Percentiles rank a stretch among this genome's conserved stretches.
These are phyloP conservation scores for Yamadazyma conglobata DNA, from an alignment of 1,139 yeast species.

Conservation along the genomic window DNA sequence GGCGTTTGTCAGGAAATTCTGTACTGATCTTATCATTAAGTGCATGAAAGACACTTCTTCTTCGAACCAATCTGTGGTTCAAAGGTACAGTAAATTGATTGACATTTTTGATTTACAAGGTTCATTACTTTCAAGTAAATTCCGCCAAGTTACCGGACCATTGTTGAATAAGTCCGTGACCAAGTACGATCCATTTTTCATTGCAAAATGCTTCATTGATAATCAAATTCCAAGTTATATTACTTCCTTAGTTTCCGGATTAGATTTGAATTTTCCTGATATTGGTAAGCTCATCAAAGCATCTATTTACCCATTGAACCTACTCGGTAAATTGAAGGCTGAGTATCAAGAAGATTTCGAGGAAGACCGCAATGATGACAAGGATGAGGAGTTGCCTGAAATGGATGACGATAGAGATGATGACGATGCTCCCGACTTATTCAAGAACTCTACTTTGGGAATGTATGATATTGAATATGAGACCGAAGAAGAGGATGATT, in stretches of 20 bases:
- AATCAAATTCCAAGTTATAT: slow-evolving; percentile 58
- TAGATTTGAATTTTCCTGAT: slow-evolving; percentile 72
- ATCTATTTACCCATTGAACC: slow-evolving; percentile 58
- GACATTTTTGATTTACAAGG: slow-evolving; percentile 56
- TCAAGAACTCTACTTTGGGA: slow-evolving; percentile 84
- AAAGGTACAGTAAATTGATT: slow-evolving; percentile 51
- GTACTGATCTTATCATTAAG: slow-evolving; percentile 67
- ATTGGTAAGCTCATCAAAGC: slow-evolving; percentile 55
- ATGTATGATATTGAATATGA: slow-evolving; percentile 88
- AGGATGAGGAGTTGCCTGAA: slow-evolving; percentile 24
- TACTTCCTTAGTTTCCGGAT: slow-evolving; percentile 53
- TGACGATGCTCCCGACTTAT: slow-evolving; percentile 80
- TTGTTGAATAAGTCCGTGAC: slow-evolving; percentile 47
- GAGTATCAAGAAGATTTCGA: slow-evolving; percentile 56
- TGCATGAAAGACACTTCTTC: slow-evolving; percentile 50
- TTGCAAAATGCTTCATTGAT: slow-evolving; percentile 65
- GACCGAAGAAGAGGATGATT: slow-evolving; percentile 46
- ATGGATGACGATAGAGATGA: slow-evolving; percentile 68
- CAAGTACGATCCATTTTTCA: slow-evolving; percentile 54
- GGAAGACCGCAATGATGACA: slow-evolving; percentile 40
- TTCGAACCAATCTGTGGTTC: slow-evolving; percentile 20
- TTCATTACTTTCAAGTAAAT: slow-evolving; percentile 39
- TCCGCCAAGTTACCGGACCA: slow-evolving; percentile 41
- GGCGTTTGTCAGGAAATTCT: slow-evolving; percentile 68
- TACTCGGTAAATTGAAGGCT: slow-evolving; percentile 60